A percentile compares a stretch with the other conserved stretches of the same genome.
These are phyloP conservation scores for Microsporum canis DNA, from an alignment of 2,329 filamentous ascomycete genomes.

Conservation along the genomic window DNA sequence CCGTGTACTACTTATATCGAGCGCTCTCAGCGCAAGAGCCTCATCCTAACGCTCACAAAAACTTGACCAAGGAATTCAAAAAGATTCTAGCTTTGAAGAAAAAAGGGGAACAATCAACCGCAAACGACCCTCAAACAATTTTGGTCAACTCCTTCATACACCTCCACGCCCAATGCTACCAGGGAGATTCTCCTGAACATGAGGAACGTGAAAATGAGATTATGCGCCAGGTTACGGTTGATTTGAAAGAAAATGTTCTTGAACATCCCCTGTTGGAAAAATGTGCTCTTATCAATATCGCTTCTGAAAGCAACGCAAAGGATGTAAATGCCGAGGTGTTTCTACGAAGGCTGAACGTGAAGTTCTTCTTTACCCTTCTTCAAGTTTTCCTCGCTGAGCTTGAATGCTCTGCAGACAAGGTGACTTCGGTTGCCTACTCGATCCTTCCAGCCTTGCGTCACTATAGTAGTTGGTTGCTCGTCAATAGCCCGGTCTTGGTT, in stretches of 20 bases:
- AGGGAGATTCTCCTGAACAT: constrained; percentile 62
- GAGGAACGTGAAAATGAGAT: constrained; percentile 79
- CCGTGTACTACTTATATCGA: constrained; percentile 82
- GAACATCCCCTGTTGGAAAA: constrained; percentile 55
- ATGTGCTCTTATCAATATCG: constrained; percentile 75
- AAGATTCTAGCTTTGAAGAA: constrained; percentile 50
- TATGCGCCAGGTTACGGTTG: constrained; percentile 61
- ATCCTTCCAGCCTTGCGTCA: constrained; percentile 54
- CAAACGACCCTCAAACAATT: constrained; percentile 42
- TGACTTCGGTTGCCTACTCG: constrained; percentile 49
- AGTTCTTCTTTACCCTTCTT: constrained; percentile 61
- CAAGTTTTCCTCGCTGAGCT: constrained; percentile 61
- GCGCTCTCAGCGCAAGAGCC: constrained; percentile 64
- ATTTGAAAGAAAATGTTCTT: constrained; percentile 57
- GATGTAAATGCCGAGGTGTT: constrained; percentile 40
- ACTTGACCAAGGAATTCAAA: constrained; percentile 69
- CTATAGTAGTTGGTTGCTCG: constrained; percentile 57
- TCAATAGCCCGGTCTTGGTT: constrained; percentile 42
- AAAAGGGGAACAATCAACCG: constrained; percentile 37
- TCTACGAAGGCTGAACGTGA: constrained; percentile 65
- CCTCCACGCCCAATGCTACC: constrained; percentile 74
- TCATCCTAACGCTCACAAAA: constrained; percentile 60
- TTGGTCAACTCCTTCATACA: constrained; percentile 73
- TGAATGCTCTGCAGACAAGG: constrained; percentile 43
- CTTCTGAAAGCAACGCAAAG: constrained; percentile 62